Evolutionary conservation across 768 basidiomycete species (phyloP).

Genomic region (Hericium rajendrae): DNA sequence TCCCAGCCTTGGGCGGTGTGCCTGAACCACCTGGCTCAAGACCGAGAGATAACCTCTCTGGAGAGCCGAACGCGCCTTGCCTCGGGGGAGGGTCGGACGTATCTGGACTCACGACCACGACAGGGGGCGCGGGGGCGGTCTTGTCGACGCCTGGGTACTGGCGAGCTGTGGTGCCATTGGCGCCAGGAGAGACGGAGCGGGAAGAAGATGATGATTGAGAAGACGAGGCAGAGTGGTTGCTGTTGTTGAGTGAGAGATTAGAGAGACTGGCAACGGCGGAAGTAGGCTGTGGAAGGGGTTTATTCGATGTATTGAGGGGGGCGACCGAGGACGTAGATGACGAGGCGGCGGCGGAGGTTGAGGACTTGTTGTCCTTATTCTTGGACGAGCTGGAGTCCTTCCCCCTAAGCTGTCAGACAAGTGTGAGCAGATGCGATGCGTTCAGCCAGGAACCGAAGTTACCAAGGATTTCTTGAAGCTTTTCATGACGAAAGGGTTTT

Average conservation of each 20-base stretch:
- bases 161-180: constrained; percentile 42
- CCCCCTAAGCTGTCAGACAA: constrained; percentile 42
- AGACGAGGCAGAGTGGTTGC: constrained; percentile 30
- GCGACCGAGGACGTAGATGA: constrained; percentile 32
- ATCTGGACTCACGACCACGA: constrained; percentile 81
- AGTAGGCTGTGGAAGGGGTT: constrained; percentile 51
- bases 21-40: constrained; percentile 35
- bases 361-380: constrained; percentile 51
- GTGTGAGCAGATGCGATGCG: constrained; percentile 12
- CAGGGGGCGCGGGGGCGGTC: constrained; percentile 58
- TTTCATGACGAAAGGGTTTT: constrained; percentile 44
- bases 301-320: constrained; percentile 47
- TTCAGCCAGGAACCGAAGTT: constrained; percentile 20
- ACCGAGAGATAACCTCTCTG: constrained; percentile 39
- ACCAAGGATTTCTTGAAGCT: constrained; percentile 79
- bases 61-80: constrained; percentile 32
- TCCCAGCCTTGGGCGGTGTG: constrained; percentile 56
- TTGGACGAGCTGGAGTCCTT: constrained; percentile 64
- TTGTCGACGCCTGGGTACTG: constrained; percentile 38
- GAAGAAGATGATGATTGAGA: constrained; percentile 28
- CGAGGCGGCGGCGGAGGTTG: constrained; percentile 27
- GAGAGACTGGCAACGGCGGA: constrained; percentile 25
- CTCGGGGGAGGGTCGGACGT: constrained; percentile 33
- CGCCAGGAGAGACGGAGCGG: constrained; percentile 32
- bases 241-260: constrained; percentile 23